phyloP scores from a whole-genome alignment of 768 basidiomycete genomes.

The Hirschioporus abietinus region DNA sequence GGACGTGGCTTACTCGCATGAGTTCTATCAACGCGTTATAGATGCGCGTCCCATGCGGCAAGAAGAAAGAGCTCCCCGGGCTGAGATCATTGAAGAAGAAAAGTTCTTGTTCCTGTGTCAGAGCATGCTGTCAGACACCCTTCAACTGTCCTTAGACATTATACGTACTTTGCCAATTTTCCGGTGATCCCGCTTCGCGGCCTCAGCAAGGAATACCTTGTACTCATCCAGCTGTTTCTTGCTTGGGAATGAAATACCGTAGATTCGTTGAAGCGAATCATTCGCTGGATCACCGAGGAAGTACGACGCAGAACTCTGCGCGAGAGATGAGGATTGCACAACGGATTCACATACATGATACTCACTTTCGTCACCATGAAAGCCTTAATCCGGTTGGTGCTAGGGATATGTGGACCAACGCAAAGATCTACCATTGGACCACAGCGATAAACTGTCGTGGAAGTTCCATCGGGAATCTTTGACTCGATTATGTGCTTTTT shows the following conservation, averaged over 20 bases:
- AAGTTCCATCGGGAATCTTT: slow-evolving; percentile 94
- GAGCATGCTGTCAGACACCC: not conserved
- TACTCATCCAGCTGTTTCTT: slow-evolving; percentile 92
- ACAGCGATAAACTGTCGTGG: slow-evolving; percentile 97
- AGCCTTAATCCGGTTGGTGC: slow-evolving; percentile 96
- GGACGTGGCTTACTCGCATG: slow-evolving; percentile 64
- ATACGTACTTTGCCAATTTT: slow-evolving; percentile 78
- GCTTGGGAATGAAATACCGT: slow-evolving; percentile 98
- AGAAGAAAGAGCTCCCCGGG: slow-evolving; percentile 94
- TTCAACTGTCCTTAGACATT: not conserved
- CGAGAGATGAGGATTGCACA: not conserved
- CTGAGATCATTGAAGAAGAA: slow-evolving; percentile 98
- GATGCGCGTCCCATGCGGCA: slow-evolving; percentile 94
- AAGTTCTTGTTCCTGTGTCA: slow-evolving; percentile 79
- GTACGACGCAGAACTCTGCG: slow-evolving; percentile 92
- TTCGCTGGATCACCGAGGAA: slow-evolving; percentile 93
- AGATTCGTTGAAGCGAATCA: slow-evolving; percentile 92
- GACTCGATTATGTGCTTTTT: slow-evolving; percentile 93
- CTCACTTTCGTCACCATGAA: slow-evolving; percentile 91
- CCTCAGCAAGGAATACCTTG: slow-evolving; percentile 93
- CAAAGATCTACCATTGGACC: slow-evolving; percentile 98
- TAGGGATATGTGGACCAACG: slow-evolving; percentile 94
- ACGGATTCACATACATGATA: slow-evolving; percentile 4
- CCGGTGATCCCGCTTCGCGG: slow-evolving; percentile 95
- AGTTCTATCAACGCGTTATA: slow-evolving; percentile 91